phyloP scores from a whole-genome alignment of 768 basidiomycete species.

The Pisolithus microcarpus region DNA sequence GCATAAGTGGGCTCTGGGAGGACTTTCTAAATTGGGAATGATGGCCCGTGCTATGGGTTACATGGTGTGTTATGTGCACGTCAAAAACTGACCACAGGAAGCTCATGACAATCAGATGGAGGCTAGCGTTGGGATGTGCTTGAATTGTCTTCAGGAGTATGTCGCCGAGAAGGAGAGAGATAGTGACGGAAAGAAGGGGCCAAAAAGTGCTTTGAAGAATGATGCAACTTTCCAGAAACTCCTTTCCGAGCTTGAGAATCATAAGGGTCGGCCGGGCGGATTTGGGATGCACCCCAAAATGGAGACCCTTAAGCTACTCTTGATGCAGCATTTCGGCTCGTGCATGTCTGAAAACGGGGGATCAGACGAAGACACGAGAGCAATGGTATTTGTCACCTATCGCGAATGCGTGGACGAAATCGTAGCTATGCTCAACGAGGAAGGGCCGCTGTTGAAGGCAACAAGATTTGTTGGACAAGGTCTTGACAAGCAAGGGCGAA shows the following conservation, averaged over 20 bases:
- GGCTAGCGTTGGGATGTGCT: slow-evolving; percentile 74
- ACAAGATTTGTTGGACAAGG: slow-evolving; percentile 89
- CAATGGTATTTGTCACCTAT: slow-evolving; percentile 94
- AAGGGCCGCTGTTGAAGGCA: slow-evolving; percentile 73
- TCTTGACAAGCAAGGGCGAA: slow-evolving; percentile 75
- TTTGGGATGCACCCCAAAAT: slow-evolving; percentile 85
- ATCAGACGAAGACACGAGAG: slow-evolving; percentile 43
- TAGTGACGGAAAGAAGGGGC: slow-evolving; percentile 24
- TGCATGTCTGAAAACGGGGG: slow-evolving; percentile 34
- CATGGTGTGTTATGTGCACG: slow-evolving; percentile 47
- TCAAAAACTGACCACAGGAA: not conserved
- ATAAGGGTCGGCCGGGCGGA: slow-evolving; percentile 38
- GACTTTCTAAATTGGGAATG: slow-evolving; percentile 45
- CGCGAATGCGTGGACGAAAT: slow-evolving; percentile 89
- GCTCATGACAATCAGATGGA: slow-evolving; percentile 50
- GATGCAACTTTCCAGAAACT: slow-evolving; percentile 59
- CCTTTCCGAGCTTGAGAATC: slow-evolving; percentile 59
- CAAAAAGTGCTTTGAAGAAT: slow-evolving; percentile 36
- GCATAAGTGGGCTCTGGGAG: slow-evolving; percentile 40
- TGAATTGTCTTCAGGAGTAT: slow-evolving; percentile 51
- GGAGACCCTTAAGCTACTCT: slow-evolving; percentile 67
- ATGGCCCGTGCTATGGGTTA: slow-evolving; percentile 85
- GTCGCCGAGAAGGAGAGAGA: slow-evolving; percentile 33
- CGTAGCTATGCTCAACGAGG: slow-evolving; percentile 67
- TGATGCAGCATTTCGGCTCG: slow-evolving; percentile 67